Conservation (phyloP, 2,329 filamentous ascomycete genomes). For the Claviceps sp. region DNA sequence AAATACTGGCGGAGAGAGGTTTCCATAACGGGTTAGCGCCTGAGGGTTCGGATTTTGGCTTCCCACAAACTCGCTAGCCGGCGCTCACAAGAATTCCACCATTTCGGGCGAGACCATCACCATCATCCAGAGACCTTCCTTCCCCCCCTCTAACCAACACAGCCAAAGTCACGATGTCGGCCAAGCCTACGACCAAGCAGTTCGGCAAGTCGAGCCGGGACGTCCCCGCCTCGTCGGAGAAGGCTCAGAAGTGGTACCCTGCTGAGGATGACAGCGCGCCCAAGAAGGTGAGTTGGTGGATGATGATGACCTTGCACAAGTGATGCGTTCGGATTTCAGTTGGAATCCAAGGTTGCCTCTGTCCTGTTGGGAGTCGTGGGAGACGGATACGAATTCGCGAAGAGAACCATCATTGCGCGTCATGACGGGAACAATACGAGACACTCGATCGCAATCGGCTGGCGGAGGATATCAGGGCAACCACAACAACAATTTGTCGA, state of each 20-base stretch:
- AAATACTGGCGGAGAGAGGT: constrained; percentile 8
- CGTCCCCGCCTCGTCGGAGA: constrained; percentile 74
- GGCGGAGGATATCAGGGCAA: background rate
- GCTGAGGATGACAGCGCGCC: constrained; percentile 77
- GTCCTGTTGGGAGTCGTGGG: background rate
- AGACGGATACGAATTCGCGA: background rate
- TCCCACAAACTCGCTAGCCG: constrained; percentile 30
- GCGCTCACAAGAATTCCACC: constrained; percentile 28
- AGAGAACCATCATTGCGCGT: background rate
- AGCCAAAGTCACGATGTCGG: constrained; percentile 51
- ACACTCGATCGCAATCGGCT: background rate
- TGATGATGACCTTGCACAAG: constrained; percentile 10
- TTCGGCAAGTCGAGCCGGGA: constrained; percentile 94
- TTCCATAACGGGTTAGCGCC: constrained; percentile 21
- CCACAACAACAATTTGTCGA: background rate
- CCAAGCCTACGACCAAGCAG: constrained; percentile 74
- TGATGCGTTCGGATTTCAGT: background rate
- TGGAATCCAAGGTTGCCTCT: background rate
- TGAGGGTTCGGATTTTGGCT: constrained; percentile 30
- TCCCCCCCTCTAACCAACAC: constrained; percentile 21
- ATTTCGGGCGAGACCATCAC: constrained; percentile 25
- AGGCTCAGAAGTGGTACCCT: constrained; percentile 99
- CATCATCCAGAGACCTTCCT: constrained; percentile 10
- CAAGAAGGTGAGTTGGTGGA: constrained; percentile 73
- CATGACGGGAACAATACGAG: background rate